Conservation (phyloP, 805 yeast genomes). For the Schwanniomyces occidentalis region DNA sequence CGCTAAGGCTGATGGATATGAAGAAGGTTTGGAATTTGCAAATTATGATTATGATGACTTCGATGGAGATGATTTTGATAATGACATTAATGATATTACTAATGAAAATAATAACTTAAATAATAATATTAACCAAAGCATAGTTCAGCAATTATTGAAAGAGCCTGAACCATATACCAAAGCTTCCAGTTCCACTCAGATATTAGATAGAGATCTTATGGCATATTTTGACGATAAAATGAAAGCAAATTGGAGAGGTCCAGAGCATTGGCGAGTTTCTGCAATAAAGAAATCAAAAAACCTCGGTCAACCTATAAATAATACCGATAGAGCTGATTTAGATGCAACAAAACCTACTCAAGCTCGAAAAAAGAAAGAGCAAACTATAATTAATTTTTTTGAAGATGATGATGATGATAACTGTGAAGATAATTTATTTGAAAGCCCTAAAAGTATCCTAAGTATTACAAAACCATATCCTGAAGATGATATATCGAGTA, state of each 20-base stretch:
- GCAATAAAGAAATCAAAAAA: slow-evolving; percentile 50
- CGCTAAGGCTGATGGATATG: slow-evolving; percentile 6
- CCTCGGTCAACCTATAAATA: too few species aligned
- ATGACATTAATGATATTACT: slow-evolving; percentile 20
- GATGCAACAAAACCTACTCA: slow-evolving; percentile 2
- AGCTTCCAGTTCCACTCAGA: slow-evolving; percentile 4
- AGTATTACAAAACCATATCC: slow-evolving; percentile 10
- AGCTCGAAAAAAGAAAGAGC: slow-evolving; percentile 18
- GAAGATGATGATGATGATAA: slow-evolving; percentile 30
- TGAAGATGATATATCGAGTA: slow-evolving; percentile 17
- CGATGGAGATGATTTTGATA: slow-evolving; percentile 20
- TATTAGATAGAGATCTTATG: slow-evolving; percentile 59
- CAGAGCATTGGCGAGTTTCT: slow-evolving; percentile 84
- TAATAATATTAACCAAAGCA: slow-evolving; percentile 7
- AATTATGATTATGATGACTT: slow-evolving; percentile 25
- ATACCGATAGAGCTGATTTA: slow-evolving; percentile 1
- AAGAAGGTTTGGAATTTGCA: slow-evolving; percentile 6
- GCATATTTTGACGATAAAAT: slow-evolving; percentile 79
- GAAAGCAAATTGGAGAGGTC: slow-evolving; percentile 82
- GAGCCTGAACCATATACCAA: slow-evolving; percentile 1
- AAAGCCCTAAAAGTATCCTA: slow-evolving; percentile 25
- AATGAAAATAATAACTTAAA: slow-evolving; percentile 13
- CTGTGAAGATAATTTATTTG: slow-evolving; percentile 32
- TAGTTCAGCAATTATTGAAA: slow-evolving; percentile 5
- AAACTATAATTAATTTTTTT: slow-evolving; percentile 30